phyloP scores from a whole-genome alignment of 805 yeast species.

The Wickerhamiella alocasiicola region DNA sequence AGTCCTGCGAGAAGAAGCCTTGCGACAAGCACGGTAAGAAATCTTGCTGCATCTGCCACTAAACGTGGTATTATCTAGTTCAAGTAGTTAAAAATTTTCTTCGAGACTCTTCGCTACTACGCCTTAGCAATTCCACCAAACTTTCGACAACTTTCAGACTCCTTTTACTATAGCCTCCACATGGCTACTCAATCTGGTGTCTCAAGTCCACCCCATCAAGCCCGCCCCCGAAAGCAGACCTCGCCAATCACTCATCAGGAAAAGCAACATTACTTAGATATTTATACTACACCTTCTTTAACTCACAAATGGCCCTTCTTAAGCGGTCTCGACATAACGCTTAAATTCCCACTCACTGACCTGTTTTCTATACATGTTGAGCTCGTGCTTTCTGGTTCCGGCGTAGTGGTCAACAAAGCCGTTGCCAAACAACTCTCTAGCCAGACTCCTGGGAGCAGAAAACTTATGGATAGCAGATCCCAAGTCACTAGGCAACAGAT shows the following conservation, averaged over 20 bases:
- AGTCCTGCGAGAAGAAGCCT: background rate
- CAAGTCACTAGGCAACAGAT: constrained; percentile 22
- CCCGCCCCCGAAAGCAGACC: background rate
- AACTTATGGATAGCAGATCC: constrained; percentile 22
- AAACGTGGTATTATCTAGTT: no score
- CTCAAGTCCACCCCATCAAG: no score
- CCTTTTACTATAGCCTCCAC: no score
- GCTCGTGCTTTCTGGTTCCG: constrained; percentile 25
- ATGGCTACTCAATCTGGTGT: no score
- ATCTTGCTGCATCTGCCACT: constrained; percentile 8
- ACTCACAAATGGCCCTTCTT: no score
- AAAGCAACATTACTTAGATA: constrained; percentile 1
- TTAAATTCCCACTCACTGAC: constrained; percentile 29
- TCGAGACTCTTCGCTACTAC: no score
- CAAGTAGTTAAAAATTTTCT: no score
- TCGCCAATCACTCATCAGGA: constrained; percentile 4
- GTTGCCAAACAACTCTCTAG: constrained; percentile 23
- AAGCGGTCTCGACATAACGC: constrained; percentile 23
- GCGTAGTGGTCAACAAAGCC: constrained; percentile 28
- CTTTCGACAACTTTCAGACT: no score
- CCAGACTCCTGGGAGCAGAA: constrained; percentile 20
- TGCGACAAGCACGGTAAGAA: constrained; percentile 9
- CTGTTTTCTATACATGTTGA: constrained; percentile 23
- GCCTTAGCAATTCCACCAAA: no score
- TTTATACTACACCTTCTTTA: background rate